Conservation (phyloP, 352 stramenopile genomes). For the Peronosclerospora sorghi region DNA sequence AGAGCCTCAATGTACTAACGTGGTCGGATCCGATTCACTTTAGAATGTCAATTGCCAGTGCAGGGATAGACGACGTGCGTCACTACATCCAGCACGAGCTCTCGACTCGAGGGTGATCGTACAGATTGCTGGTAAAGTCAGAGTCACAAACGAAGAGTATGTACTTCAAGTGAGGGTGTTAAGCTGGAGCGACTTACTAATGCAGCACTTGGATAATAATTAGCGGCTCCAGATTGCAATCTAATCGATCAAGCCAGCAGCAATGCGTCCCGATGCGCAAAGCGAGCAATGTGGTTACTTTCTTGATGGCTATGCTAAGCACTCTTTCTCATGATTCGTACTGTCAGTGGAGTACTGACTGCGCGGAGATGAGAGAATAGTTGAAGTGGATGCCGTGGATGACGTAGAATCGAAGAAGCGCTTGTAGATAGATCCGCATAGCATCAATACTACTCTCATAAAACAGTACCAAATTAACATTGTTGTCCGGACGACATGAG, state of each 20-base stretch:
- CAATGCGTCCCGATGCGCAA: constrained; percentile 18
- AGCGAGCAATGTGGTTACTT: constrained; percentile 8
- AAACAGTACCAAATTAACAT: constrained; percentile 4
- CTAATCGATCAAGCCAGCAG: constrained; percentile 6
- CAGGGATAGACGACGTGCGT: constrained; percentile 56
- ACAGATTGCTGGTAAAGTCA: neutral
- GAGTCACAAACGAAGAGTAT: neutral
- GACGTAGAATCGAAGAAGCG: constrained; percentile 13
- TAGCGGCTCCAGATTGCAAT: constrained; percentile 16
- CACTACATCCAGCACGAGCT: constrained; percentile 63
- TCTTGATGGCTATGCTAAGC: constrained; percentile 29
- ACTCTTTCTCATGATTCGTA: constrained; percentile 37
- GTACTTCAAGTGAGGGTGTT: constrained; percentile 1
- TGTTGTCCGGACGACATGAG: neutral
- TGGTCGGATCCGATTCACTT: constrained; percentile 78
- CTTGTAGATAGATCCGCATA: constrained; percentile 22
- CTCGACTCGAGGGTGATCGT: constrained; percentile 11
- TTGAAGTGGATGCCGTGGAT: constrained; percentile 4
- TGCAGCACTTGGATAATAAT: constrained; percentile 28
- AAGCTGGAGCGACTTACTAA: constrained; percentile 20
- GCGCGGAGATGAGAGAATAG: constrained; percentile 36
- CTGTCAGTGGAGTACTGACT: constrained; percentile 43
- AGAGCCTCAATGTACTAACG: constrained; percentile 61
- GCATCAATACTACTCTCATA: constrained; percentile 39
- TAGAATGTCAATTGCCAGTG: constrained; percentile 50